Evolutionary conservation across 176 grass and related monocot species (phyloP).

Genomic region (Poa annua): DNA sequence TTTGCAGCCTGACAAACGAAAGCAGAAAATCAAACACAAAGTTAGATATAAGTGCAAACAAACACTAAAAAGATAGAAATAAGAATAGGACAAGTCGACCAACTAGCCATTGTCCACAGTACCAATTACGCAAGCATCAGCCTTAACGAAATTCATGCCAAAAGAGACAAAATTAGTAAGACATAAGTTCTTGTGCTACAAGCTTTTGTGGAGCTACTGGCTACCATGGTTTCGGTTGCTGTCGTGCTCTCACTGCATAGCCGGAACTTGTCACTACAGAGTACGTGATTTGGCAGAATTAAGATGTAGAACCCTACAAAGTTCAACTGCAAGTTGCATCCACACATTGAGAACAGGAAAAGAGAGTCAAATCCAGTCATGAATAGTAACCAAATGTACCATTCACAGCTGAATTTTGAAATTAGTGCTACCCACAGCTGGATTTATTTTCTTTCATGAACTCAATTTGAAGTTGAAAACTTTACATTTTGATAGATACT

Average conservation of each 20-base stretch:
- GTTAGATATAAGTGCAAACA: neutral
- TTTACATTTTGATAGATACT: neutral
- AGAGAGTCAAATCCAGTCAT: neutral
- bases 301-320: neutral
- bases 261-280: neutral
- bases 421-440: neutral
- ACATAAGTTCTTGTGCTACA: neutral
- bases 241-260: neutral
- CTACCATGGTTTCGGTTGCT: neutral
- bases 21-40: neutral
- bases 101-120: neutral
- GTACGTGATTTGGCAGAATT: neutral
- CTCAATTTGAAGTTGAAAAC: neutral
- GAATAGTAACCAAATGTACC: neutral
- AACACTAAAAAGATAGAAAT: neutral
- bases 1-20: slow-evolving; percentile 68
- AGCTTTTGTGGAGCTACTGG: neutral
- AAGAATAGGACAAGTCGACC: neutral
- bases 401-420: neutral
- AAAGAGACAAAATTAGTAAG: neutral
- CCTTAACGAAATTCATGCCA: neutral
- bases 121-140: neutral
- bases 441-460: neutral
- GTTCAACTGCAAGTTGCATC: neutral
- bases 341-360: neutral